Conservation (phyloP, 108 stramenopile genomes). For the Nitzschia palea region DNA sequence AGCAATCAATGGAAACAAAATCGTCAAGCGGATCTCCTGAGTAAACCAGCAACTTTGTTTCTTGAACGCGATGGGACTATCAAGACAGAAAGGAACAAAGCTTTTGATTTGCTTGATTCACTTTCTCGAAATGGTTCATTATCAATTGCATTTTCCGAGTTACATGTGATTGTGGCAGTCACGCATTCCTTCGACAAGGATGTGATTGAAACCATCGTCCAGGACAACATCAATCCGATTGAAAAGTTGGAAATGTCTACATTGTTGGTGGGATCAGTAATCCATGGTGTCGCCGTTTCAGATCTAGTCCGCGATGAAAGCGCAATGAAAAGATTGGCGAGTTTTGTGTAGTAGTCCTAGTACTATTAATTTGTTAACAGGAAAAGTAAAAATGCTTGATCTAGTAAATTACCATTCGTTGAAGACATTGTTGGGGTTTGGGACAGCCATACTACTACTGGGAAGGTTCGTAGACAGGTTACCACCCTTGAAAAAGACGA, state of each 20-base stretch:
- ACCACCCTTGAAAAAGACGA: no score
- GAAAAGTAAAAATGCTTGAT: no score
- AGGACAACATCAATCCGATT: conserved; percentile 88
- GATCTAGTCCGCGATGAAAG: conserved; percentile 12
- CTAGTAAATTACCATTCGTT: no score
- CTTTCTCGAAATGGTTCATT: conserved; percentile 80
- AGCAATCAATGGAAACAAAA: conserved; percentile 43
- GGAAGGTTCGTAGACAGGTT: no score
- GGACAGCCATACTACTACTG: no score
- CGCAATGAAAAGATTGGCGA: no score
- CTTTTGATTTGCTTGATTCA: conserved; percentile 87
- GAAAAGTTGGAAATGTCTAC: conserved; percentile 80
- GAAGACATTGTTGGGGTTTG: no score
- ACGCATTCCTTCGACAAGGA: conserved; percentile 86
- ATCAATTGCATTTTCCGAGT: conserved; percentile 54
- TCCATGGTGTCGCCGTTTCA: conserved; percentile 35
- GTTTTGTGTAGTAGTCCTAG: no score
- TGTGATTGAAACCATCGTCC: conserved; percentile 76
- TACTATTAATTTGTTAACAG: no score
- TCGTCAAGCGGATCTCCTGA: conserved; percentile 58
- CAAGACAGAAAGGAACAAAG: conserved; percentile 63
- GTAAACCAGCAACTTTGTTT: not conserved
- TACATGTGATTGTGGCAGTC: conserved; percentile 81
- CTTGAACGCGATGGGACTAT: conserved; percentile 29
- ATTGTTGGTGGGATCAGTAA: conserved; percentile 63